Percentiles rank a stretch among this genome's conserved stretches.
Conservation (phyloP, 202 grass and related monocot genomes). For the Schoenoplectus tabernaemontani region DNA sequence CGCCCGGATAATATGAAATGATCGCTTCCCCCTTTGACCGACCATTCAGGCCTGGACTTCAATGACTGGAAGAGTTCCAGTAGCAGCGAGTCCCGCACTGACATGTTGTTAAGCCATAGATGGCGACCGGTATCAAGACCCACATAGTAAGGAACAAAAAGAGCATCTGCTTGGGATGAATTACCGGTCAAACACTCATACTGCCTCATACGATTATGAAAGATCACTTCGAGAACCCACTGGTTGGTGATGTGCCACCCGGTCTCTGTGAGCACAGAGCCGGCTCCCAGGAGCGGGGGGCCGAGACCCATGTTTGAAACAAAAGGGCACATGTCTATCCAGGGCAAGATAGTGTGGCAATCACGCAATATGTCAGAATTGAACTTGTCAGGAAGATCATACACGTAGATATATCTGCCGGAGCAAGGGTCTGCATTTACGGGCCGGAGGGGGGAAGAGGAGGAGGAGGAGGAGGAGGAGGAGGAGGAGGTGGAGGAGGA, state of each 20-base stretch:
- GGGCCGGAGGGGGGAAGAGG: neutral
- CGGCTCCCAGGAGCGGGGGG: neutral
- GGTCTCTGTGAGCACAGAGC: constrained; percentile 6
- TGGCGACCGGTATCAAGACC: constrained; percentile 18
- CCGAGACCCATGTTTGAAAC: constrained; percentile 22
- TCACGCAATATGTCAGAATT: constrained; percentile 18
- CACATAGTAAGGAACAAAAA: constrained; percentile 30
- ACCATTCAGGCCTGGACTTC: constrained; percentile 17
- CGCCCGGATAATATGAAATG: constrained; percentile 25
- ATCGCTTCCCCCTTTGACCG: constrained; percentile 15
- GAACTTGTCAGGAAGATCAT: constrained; percentile 23
- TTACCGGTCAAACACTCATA: constrained; percentile 25
- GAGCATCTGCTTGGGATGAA: neutral
- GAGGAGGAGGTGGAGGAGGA: too few species aligned
- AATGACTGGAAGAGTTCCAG: constrained; percentile 1
- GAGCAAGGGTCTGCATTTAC: neutral
- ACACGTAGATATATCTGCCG: constrained; percentile 22
- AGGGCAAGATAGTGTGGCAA: constrained; percentile 14
- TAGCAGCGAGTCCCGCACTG: constrained; percentile 1
- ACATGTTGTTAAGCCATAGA: constrained; percentile 14
- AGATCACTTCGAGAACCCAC: constrained; percentile 29
- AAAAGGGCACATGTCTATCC: constrained; percentile 28
- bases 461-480: too few species aligned
- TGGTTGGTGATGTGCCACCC: constrained; percentile 29
- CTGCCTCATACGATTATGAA: constrained; percentile 27